phyloP scores from a whole-genome alignment of 75 land plant genomes.

The Pinus taeda region DNA sequence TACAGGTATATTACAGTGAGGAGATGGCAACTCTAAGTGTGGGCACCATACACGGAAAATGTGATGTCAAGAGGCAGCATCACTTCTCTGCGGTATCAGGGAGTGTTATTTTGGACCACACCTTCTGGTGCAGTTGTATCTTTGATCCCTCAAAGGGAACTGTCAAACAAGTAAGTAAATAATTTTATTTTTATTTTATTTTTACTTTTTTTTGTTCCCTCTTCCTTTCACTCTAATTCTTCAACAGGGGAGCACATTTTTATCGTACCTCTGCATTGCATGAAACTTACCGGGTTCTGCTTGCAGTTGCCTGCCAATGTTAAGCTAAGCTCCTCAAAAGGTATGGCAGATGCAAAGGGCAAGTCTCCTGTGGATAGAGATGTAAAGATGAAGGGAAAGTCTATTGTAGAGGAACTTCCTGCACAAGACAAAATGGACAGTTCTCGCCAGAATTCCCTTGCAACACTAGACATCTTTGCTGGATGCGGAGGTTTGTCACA shows the following conservation, averaged over 20 bases:
- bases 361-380: constrained; percentile 26
- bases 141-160: constrained; percentile 78
- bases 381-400: constrained; percentile 36
- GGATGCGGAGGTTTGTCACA: constrained; percentile 98
- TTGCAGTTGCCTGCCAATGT: constrained; percentile 74
- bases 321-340: constrained; percentile 31
- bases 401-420: constrained; percentile 39
- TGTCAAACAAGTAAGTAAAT: background rate
- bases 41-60: constrained; percentile 63
- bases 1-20: constrained; percentile 86
- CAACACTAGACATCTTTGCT: constrained; percentile 95
- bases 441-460: constrained; percentile 26
- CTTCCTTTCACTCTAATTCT: too few species aligned
- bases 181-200: too few species aligned
- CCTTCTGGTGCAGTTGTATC: constrained; percentile 72
- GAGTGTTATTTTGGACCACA: constrained; percentile 46
- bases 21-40: constrained; percentile 38
- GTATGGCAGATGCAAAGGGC: constrained; percentile 18
- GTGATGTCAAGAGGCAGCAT: constrained; percentile 69
- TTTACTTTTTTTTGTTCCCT: too few species aligned
- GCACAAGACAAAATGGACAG: constrained; percentile 6
- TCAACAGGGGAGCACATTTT: too few species aligned
- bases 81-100: constrained; percentile 39
- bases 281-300: background rate
- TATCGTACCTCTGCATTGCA: too few species aligned